phyloP scores from a whole-genome alignment of 2,329 filamentous ascomycete genomes.

The Neobulgaria alba region DNA sequence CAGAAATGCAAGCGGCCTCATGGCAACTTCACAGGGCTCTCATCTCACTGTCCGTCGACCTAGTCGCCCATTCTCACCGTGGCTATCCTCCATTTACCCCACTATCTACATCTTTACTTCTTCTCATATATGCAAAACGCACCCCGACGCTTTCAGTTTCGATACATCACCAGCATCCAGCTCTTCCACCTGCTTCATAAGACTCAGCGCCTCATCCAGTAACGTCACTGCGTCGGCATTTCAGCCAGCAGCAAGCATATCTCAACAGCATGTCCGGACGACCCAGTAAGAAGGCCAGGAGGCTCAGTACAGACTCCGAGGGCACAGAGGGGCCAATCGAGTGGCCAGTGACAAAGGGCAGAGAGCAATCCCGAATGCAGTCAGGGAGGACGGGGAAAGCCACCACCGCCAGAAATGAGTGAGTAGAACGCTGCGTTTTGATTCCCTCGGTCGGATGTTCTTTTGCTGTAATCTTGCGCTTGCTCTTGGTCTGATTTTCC shows the following conservation, averaged over 20 bases:
- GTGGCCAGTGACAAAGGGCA: conserved; percentile 10
- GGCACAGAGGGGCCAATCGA: conserved; percentile 10
- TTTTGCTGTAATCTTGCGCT: not conserved
- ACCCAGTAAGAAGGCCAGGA: conserved; percentile 18
- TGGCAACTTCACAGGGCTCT: too few species aligned
- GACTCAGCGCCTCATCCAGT: not conserved
- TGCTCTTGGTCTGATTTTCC: too few species aligned
- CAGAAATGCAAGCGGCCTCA: too few species aligned
- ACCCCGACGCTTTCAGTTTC: not conserved
- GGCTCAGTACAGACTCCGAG: conserved; percentile 24
- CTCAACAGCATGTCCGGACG: conserved; percentile 6
- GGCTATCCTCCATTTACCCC: not conserved
- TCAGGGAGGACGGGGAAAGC: not conserved
- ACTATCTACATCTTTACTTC: not conserved
- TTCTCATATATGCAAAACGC: not conserved
- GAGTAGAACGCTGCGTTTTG: not conserved
- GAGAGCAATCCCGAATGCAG: conserved; percentile 2
- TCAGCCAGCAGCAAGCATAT: too few species aligned
- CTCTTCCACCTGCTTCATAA: too few species aligned
- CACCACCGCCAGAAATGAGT: not conserved
- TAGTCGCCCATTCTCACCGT: too few species aligned
- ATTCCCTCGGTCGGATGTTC: not conserved
- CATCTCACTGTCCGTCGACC: too few species aligned
- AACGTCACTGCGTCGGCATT: not conserved
- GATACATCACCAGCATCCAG: too few species aligned